Evolutionary conservation across 345 rosid species (phyloP).

Genomic region (Isatis tinctoria): DNA sequence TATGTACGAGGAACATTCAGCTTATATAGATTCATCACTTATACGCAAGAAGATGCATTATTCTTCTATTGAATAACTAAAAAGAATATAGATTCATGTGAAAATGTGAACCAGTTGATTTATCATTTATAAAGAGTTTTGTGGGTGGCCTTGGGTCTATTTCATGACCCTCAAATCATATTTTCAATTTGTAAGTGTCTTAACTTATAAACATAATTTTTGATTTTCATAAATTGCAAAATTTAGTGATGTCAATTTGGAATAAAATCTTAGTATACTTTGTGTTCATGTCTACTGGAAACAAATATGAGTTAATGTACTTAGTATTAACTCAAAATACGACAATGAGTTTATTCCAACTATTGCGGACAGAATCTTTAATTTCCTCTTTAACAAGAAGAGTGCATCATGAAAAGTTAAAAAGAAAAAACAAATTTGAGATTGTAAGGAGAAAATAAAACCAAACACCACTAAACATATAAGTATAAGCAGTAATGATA

Average conservation of each 20-base stretch:
- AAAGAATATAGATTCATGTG: not conserved
- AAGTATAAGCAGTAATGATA: not conserved
- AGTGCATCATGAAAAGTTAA: not conserved
- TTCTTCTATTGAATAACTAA: slow-evolving; percentile 18
- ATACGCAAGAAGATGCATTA: slow-evolving; percentile 26
- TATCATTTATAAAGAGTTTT: slow-evolving; percentile 1
- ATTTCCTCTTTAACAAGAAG: not conserved
- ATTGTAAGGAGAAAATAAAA: not conserved
- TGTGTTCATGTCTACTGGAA: too few species aligned
- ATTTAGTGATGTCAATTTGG: too few species aligned
- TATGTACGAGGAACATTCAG: slow-evolving; percentile 16
- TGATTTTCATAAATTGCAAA: too few species aligned
- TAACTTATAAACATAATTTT: not conserved
- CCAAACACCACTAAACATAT: not conserved
- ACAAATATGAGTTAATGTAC: too few species aligned
- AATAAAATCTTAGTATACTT: too few species aligned
- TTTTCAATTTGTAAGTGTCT: not conserved
- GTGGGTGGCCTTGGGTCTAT: not conserved
- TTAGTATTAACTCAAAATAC: too few species aligned
- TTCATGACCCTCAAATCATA: not conserved
- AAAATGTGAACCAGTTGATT: slow-evolving; percentile 5
- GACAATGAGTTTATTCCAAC: too few species aligned
- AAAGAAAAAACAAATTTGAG: not conserved
- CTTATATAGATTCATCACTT: slow-evolving; percentile 23
- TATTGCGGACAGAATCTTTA: too few species aligned